Evolutionary conservation across 345 rosid genomes (phyloP).

Genomic region (Arabis alpina): DNA sequence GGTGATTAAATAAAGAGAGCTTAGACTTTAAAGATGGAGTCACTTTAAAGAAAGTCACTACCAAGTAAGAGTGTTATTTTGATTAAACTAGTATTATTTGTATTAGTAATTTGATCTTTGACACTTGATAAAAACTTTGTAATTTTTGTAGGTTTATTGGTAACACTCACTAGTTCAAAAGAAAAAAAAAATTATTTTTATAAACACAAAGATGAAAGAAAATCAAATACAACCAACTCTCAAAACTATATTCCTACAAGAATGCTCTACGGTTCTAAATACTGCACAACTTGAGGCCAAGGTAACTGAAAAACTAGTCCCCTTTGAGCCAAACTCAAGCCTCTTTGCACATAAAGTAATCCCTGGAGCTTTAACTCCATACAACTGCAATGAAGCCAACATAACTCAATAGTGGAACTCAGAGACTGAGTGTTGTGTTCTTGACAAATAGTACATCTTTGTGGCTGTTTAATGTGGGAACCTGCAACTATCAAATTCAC

Average conservation of each 20-base stretch:
- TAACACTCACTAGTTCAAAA: too few relatives aligned
- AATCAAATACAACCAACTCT: conserved; percentile 31
- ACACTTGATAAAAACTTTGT: too few relatives aligned
- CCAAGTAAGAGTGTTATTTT: too few relatives aligned
- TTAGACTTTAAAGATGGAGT: conserved; percentile 31
- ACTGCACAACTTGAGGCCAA: conserved; percentile 21
- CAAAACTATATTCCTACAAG: conserved; percentile 39
- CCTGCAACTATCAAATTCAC: conserved; percentile 25
- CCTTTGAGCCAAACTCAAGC: conserved; percentile 34
- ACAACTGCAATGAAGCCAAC: conserved; percentile 40
- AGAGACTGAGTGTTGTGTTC: conserved; percentile 28
- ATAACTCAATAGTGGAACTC: conserved; percentile 24
- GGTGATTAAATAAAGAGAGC: too few relatives aligned
- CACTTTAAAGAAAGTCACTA: conserved; percentile 12
- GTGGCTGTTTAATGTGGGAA: conserved; percentile 9
- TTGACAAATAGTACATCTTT: conserved; percentile 34
- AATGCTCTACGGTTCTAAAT: conserved; percentile 40
- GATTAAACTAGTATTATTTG: too few relatives aligned
- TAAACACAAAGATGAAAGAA: too few relatives aligned
- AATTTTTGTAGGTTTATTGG: too few relatives aligned
- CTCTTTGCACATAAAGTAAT: conserved; percentile 34
- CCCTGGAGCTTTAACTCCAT: conserved; percentile 44
- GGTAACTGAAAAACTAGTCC: conserved; percentile 25
- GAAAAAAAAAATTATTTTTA: too few relatives aligned
- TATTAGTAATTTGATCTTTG: too few relatives aligned